These are phyloP conservation scores for Schizophyllum commune DNA, from an alignment of 1,284 basidiomycete genomes.

Conservation along the genomic window DNA sequence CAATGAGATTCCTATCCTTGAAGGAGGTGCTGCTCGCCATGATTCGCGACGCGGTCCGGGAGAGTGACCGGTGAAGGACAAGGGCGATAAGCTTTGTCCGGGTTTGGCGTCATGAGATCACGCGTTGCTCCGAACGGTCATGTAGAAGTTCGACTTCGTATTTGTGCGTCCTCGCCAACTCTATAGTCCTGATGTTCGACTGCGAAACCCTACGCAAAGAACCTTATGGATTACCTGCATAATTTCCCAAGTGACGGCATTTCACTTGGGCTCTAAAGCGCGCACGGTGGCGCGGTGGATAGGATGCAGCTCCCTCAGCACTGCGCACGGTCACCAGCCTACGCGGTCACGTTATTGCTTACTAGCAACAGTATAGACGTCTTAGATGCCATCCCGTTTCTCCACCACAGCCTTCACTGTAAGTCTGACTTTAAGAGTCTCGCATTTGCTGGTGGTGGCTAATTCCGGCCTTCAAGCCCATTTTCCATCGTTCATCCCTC, in stretches of 20 bases:
- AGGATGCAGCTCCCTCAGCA: background rate
- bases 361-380: background rate
- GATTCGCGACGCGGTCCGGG: slow-evolving; percentile 12
- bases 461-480: too few species aligned
- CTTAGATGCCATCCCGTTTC: too few species aligned
- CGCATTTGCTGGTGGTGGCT: too few species aligned
- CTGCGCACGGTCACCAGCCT: background rate
- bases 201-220: too few species aligned
- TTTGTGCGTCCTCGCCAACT: background rate
- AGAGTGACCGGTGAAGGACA: background rate
- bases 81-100: background rate
- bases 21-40: slow-evolving; percentile 34
- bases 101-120: background rate
- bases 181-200: too few species aligned
- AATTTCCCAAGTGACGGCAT: too few species aligned
- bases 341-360: background rate
- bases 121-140: background rate
- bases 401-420: too few species aligned
- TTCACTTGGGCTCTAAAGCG: too few species aligned
- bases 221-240: too few species aligned
- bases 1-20: slow-evolving; percentile 83
- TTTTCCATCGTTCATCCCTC: too few species aligned
- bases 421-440: too few species aligned
- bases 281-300: too few species aligned
- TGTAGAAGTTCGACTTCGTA: background rate